Base-by-base conservation (phyloP, 768 basidiomycete species). In the Podaxis pistillaris region DNA sequence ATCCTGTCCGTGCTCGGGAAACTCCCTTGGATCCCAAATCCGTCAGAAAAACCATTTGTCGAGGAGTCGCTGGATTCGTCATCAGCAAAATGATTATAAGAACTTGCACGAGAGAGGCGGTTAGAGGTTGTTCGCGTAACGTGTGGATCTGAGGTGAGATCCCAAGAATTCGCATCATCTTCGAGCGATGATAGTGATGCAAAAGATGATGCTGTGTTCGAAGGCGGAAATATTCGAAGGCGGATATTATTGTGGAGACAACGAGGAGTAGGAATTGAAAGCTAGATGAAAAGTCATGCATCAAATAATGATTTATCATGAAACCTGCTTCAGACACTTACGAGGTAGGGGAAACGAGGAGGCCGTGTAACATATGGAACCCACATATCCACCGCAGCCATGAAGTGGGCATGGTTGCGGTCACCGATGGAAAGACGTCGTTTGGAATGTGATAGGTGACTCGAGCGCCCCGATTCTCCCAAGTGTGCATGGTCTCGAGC, bases 51-150 rank as follows among this genome's bases (percentile, higher is more conserved):
- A 1, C 83, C 82, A 7, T 79, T 76, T 36, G 71, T 81, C 38
- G 72, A 87, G 1, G 89, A 88, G 69, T 92, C 91, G 44, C 88
- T 89, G 2, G 89, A 89, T 69, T 93, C 91, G 66, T 92, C 91
- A 65, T 93, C 91, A 0, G 91, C 91, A 68, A 91, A 86, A 68
- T 89, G 81, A 46, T 80, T 86, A 67, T 87, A 87, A 5, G 89
- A 88, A 56, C 80, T 80, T 0, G 83, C 73, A 37, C 88, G 83
- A 12, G 83, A 80, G 17, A 78, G 73, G 28, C 84, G 83, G 30
- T 75, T 69, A 0, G 81, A 75, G 5, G 77, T 62, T 30, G 70
- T 77, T 37, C 88, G 85, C 9, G 89, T 84, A 61, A 93, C 90
- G 72, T 83, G 84, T 9, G 91, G 91, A 47, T 93, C 91, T 1